Conservation (phyloP, 306 rosid species). For the Hylodesmum podocarpum region DNA sequence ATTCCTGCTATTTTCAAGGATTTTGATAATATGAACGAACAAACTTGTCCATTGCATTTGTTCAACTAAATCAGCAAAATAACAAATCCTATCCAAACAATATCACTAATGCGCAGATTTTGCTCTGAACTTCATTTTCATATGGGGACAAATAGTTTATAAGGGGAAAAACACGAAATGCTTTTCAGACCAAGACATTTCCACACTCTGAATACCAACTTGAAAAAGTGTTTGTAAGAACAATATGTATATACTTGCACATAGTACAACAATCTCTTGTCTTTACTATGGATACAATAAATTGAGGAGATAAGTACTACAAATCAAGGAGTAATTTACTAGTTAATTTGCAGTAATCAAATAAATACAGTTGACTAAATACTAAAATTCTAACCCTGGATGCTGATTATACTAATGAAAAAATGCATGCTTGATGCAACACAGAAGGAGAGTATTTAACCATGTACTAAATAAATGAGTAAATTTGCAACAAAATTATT, state of each 20-base stretch:
- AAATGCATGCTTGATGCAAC: neutral
- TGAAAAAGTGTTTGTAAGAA: neutral
- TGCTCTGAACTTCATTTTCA: no score
- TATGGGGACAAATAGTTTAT: no score
- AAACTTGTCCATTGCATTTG: no score
- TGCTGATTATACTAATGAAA: neutral
- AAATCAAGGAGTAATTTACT: neutral
- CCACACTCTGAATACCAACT: neutral
- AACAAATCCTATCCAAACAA: no score
- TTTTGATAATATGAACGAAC: no score
- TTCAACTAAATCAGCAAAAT: no score
- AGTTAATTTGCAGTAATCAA: neutral
- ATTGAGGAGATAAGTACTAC: neutral
- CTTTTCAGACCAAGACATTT: neutral
- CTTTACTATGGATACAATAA: neutral
- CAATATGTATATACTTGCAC: neutral
- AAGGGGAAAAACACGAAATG: no score
- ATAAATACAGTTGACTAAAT: neutral
- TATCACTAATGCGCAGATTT: no score
- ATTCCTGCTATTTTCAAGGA: no score
- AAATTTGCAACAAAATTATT: neutral
- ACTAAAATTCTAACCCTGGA: neutral
- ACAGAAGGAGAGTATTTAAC: neutral
- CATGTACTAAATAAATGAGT: neutral
- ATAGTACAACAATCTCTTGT: neutral